Conservation (phyloP, 2,329 filamentous ascomycete genomes). For the Pseudogymnoascus sp. region DNA sequence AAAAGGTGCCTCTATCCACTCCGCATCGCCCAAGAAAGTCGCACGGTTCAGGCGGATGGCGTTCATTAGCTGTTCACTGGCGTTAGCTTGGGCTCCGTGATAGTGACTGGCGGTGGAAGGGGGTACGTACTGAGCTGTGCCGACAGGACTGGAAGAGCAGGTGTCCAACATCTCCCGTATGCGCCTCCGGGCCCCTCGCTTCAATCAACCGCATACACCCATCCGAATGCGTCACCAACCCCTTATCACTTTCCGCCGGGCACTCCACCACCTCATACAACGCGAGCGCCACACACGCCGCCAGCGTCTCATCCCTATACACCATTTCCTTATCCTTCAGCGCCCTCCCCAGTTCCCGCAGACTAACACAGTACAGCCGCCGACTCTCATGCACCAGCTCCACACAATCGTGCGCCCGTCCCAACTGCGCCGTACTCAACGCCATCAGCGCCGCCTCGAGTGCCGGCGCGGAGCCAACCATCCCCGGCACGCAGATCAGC, state of each 20-base stretch:
- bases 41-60: slow-evolving; percentile 20
- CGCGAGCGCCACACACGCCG: slow-evolving; percentile 30
- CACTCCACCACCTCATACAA: slow-evolving; percentile 33
- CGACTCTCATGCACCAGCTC: slow-evolving; percentile 26
- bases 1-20: slow-evolving; percentile 30
- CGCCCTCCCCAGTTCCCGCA: slow-evolving; percentile 31
- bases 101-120: neutral
- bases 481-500: slow-evolving; percentile 24
- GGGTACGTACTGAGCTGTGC: slow-evolving; percentile 19
- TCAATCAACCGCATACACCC: slow-evolving; percentile 29
- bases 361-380: slow-evolving; percentile 29
- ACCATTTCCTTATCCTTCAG: slow-evolving; percentile 27
- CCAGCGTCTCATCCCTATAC: slow-evolving; percentile 31
- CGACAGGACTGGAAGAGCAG: slow-evolving; percentile 29
- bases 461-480: slow-evolving; percentile 22
- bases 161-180: slow-evolving; percentile 28
- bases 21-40: slow-evolving; percentile 25
- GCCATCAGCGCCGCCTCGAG: slow-evolving; percentile 27
- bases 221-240: slow-evolving; percentile 28
- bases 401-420: slow-evolving; percentile 23
- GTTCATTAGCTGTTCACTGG: slow-evolving; percentile 25
- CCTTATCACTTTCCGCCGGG: slow-evolving; percentile 25
- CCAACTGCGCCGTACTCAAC: slow-evolving; percentile 25
- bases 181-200: slow-evolving; percentile 28
- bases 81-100: neutral